Base-by-base conservation (phyloP, 2,329 filamentous ascomycete genomes). In the Paecilomyces dactylethromorphus region DNA sequence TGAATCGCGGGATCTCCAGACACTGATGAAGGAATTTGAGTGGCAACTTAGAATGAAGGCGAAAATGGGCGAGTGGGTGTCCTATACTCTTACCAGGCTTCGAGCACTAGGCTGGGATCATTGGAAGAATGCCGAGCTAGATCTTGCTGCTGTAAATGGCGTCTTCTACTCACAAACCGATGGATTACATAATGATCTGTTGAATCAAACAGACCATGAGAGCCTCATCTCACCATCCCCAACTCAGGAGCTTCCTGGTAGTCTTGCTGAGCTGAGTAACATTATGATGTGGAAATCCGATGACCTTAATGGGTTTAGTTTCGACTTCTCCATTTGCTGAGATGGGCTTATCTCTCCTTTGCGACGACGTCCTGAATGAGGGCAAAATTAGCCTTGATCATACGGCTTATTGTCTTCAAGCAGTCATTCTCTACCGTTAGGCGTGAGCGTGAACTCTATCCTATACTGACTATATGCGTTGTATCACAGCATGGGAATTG, bases 11-110 rank as follows among this genome's bases (percentile, higher is more conserved):
- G 55, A 56, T 13, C 32, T 56, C 31, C 58, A 57, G n/a, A 33
- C 21, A 11, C 39, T 59, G 21, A 59, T 59, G 55, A 59, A 49
- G 31, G 58, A 59, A 26, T 56, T 59, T 13, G 58, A 59, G 51
- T 56, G 58, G 54, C 54, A 56, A n/a, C 54, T 56, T 54, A 54
- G 57, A 13, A 35, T 35, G 32, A 58, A 58, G 53, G 57, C 57
- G 7, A 58, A 58, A 56, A 58, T 56, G 57, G 53, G 53, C 22
- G 57, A 58, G 6, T 58, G 57, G 57, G 45, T 58, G 21, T 58
- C 57, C 31, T 58, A 58, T 33, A 56, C 57, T 5, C 45, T 56
- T 10, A 58, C 57, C 22, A 53, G 57, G 22, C 57, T 58, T 52
- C 57, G 57, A 56, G 57, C 53, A 29, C 53, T 58, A 13, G 57